Evolutionary conservation across 352 stramenopile species (phyloP), one percentile per base, ranked within the genome.

Genomic region (Pythium aristosporum): DNA sequence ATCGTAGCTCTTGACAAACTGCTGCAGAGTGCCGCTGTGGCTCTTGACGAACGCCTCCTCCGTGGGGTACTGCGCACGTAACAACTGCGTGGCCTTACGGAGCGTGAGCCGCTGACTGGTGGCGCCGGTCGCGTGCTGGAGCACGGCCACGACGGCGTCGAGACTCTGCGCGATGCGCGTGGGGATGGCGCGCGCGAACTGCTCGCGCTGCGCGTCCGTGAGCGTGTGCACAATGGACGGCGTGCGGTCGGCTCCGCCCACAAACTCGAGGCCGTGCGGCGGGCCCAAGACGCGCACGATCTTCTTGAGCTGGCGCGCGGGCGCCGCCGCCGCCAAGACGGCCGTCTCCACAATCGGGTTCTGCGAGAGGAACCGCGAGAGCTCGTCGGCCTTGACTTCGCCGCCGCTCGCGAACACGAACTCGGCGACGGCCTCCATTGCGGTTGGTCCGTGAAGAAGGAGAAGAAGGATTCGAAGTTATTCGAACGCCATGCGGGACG

Each of bases 381-480:
- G 52, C 44, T 67, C 61, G 21, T n/a, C 16, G 15, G 48, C 23
- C 8, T 11, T 41, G 15, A 67, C 61, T 23, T 3, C 23, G 53
- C 61, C 61, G 52, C 52, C 61, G 44, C 43, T 53, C 42, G 11
- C 43, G 36, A 41, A 67, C 42, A 67, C 61, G 36, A 67, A 67
- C 30, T 13, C 32, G 12, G 61, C 61, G 43, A 61, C 61, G 18
- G 42, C 61, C 12, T 67, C 61, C 61, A 67, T 67, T 41, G 39
- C 6, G 39, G 39, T 16, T 49, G 5, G 20, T n/a, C n/a, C n/a
- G 25, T 28, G 43, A 50, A 3, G 11, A 50, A 30, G 43, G 43
- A 50, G 43, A 50, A 50, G 13, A 46, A 21, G 39, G 39, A 46
- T 16, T n/a, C 16, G 5, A 6, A 20, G 11, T 21, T 11, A 2